Base-by-base conservation (phyloP, 2,329 filamentous ascomycete species). In the Alternaria sp. region DNA sequence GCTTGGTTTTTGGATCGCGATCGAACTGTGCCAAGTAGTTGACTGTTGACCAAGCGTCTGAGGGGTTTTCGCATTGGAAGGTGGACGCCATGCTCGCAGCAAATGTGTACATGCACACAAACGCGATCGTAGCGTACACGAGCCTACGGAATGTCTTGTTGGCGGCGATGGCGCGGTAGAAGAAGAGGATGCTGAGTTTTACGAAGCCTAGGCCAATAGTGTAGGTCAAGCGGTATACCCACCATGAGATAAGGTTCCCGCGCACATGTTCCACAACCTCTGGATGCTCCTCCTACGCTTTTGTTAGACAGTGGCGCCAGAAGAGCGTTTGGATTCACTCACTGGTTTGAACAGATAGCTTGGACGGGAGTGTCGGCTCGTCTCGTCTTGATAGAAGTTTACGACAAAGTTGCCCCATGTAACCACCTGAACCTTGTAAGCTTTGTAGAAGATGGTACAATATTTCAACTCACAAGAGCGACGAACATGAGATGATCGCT, bases 371-470 rank as follows among this genome's bases (percentile, higher is more conserved):
- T 62, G 65, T 16, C 70, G 64, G 51, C 73, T 77, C 14, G 67
- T 63, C 24, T 69, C 57, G 49, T 78, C 75, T 63, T 78, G 75
- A 46, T 71, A 78, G 54, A 74, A 75, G 55, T 78, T 78, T 16
- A 76, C 65, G 12, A 75, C 70, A 5, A 75, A 71, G 53, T 75
- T 76, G 16, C 70, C 75, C 76, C 76, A 79, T 20, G 75, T 75
- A 38, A 78, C 51, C 9, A 77, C 32, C 76, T 78, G 24, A 18
- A 34, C 8, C 38, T 22, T 39, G 49, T 75, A 7, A 73, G 63
- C 47, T 42, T 5, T 36, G 3, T 44, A 24, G 20, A 34, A 9
- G 11, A 28, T 5, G 14, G 16, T 8, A 20, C 24, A 1, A 36
- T 14, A 11, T 20, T 5, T 24, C 47, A 30, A 54, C 73, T 61